Evolutionary conservation across 257 asterid species (phyloP).

Genomic region (Eucommia ulmoides): DNA sequence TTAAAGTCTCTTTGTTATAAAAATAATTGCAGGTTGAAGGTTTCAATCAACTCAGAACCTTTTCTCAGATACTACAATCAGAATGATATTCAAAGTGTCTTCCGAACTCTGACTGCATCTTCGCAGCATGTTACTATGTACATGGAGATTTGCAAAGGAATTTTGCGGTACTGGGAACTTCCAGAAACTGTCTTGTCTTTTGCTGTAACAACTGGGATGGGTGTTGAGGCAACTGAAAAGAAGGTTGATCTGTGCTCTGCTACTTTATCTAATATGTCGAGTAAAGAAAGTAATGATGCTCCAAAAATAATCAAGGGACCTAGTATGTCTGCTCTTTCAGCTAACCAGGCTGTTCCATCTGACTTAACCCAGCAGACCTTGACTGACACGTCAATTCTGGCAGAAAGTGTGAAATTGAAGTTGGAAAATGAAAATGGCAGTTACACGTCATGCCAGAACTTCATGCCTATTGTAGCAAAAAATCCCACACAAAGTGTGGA

Average conservation of each 20-base stretch:
- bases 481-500: conserved; percentile 13
- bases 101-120: conserved; percentile 32
- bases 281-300: conserved; percentile 7
- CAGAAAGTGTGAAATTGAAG: conserved; percentile 16
- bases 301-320: conserved; percentile 13
- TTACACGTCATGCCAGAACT: conserved; percentile 19
- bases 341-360: conserved; percentile 17
- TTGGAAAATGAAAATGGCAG: conserved; percentile 11
- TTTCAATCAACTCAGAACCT: conserved; percentile 22
- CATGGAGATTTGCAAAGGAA: conserved; percentile 56
- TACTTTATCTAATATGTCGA: conserved; percentile 8
- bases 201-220: conserved; percentile 20
- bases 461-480: conserved; percentile 12
- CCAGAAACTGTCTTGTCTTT: conserved; percentile 21
- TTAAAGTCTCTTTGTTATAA: background rate
- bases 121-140: conserved; percentile 30
- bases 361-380: conserved; percentile 18
- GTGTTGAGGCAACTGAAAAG: conserved; percentile 12
- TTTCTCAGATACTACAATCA: conserved; percentile 48
- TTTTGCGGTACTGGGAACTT: conserved; percentile 52
- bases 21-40: conserved; percentile 41
- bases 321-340: conserved; percentile 16
- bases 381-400: conserved; percentile 18
- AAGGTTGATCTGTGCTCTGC: conserved; percentile 8
- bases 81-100: conserved; percentile 42